Conservation (phyloP, 108 stramenopile species). For the Nitzschia sp. region DNA sequence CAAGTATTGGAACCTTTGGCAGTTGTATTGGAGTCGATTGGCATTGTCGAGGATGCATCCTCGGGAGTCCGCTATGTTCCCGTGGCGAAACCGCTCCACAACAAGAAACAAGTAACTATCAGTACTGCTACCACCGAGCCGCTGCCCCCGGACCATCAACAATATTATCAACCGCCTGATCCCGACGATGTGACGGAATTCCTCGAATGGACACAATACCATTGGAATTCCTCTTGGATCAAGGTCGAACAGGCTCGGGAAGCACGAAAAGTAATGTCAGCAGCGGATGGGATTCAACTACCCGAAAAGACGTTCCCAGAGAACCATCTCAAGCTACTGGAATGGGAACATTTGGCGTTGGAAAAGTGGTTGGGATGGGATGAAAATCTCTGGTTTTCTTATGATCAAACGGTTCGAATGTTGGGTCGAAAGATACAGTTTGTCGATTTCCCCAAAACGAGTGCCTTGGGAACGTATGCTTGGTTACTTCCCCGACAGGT, state of each 20-base stretch:
- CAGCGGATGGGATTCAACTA: slow-evolving; percentile 12
- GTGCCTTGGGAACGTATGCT: slow-evolving; percentile 18
- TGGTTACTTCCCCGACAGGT: slow-evolving; percentile 22
- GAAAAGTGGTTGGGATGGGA: slow-evolving; percentile 41
- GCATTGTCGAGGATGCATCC: slow-evolving; percentile 22
- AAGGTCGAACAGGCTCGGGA: slow-evolving; percentile 17
- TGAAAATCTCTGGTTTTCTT: slow-evolving; percentile 29
- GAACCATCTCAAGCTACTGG: slow-evolving; percentile 8
- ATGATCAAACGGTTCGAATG: slow-evolving; percentile 12
- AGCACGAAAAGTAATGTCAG: slow-evolving; percentile 21
- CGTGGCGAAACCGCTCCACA: slow-evolving; percentile 18
- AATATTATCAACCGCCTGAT: slow-evolving; percentile 17
- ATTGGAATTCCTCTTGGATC: slow-evolving; percentile 33
- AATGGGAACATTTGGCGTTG: slow-evolving; percentile 27
- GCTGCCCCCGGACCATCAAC: neutral
- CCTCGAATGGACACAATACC: slow-evolving; percentile 36
- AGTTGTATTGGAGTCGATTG: slow-evolving; percentile 23
- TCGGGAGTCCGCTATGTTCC: slow-evolving; percentile 25
- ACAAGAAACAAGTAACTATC: neutral
- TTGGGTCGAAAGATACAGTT: slow-evolving; percentile 1
- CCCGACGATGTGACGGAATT: slow-evolving; percentile 34
- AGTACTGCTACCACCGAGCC: neutral
- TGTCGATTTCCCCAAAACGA: slow-evolving; percentile 13
- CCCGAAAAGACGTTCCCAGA: slow-evolving; percentile 17
- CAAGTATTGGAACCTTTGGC: slow-evolving; percentile 27